Conservation (phyloP, 1,139 yeast species). For the Eremothecium sinecaudum region DNA sequence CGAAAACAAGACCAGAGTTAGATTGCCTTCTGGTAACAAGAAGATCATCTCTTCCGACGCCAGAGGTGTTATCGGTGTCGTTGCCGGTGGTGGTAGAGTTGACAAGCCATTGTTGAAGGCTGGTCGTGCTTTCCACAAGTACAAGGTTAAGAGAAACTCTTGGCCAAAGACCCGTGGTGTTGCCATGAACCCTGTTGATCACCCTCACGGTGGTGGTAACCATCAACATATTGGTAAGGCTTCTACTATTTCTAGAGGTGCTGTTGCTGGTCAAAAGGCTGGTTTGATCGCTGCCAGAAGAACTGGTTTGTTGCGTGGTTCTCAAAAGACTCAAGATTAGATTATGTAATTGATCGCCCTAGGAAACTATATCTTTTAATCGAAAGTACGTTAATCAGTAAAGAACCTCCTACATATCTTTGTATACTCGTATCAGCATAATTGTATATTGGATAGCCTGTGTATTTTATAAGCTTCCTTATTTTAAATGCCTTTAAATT, state of each 20-base stretch:
- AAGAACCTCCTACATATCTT: no score
- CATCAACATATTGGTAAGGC: conserved; percentile 99
- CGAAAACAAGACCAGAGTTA: conserved; percentile 97
- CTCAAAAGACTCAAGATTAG: conserved; percentile 91
- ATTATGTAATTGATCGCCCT: conserved; percentile 21
- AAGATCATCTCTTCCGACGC: conserved; percentile 90
- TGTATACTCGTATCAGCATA: no score
- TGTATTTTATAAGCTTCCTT: not conserved
- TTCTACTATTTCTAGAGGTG: conserved; percentile 98
- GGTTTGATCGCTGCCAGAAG: conserved; percentile 99
- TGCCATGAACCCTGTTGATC: conserved; percentile 99
- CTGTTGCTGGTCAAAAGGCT: conserved; percentile 99
- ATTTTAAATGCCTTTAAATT: not conserved
- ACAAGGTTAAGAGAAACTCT: conserved; percentile 97
- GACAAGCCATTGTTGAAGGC: conserved; percentile 99
- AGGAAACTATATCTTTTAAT: conserved; percentile 14
- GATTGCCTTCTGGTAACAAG: conserved; percentile 98
- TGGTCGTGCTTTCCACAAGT: conserved; percentile 99
- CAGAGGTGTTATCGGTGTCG: conserved; percentile 99
- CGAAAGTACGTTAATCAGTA: conserved; percentile 7
- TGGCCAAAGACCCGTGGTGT: conserved; percentile 99
- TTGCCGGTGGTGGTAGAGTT: conserved; percentile 99
- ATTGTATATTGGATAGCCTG: no score
- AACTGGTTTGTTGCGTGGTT: conserved; percentile 99
- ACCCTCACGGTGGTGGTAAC: conserved; percentile 99